A percentile compares a stretch with the other conserved stretches of the same genome.
Evolutionary conservation across 177 flowering plant genomes (phyloP).

Genomic region (Vitis hybrid): DNA sequence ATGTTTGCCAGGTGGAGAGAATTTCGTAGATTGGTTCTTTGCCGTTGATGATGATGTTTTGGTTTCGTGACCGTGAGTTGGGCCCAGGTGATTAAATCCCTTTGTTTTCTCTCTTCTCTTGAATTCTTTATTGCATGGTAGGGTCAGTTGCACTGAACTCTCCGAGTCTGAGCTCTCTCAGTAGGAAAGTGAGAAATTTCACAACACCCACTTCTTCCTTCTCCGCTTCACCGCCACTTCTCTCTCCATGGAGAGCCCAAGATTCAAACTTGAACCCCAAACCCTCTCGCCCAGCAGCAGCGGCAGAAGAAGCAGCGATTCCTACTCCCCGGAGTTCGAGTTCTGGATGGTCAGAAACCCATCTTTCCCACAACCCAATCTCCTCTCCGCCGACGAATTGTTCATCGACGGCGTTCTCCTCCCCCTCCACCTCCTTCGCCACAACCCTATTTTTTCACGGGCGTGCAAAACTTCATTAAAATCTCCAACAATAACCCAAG

Average conservation of each 20-base stretch:
- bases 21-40: no score
- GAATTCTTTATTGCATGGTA: conserved; percentile 9
- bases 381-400: conserved; percentile 80
- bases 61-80: no score
- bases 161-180: conserved; percentile 5
- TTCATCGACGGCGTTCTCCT: conserved; percentile 82
- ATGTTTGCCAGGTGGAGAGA: no score
- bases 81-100: no score
- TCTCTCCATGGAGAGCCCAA: conserved; percentile 16
- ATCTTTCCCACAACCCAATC: conserved; percentile 50
- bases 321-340: conserved; percentile 84
- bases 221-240: conserved; percentile 10
- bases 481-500: no score
- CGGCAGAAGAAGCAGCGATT: conserved; percentile 23
- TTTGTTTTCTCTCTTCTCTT: neutral
- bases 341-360: conserved; percentile 85
- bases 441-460: neutral
- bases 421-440: conserved; percentile 57
- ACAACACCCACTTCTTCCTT: neutral
- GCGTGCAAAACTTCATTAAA: no score
- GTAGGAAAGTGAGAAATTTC: neutral
- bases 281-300: conserved; percentile 36
- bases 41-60: no score
- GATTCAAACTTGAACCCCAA: conserved; percentile 6
- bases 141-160: conserved; percentile 12